Evolutionary conservation across 345 rosid species (phyloP).

Genomic region (Barbarea vulgaris): DNA sequence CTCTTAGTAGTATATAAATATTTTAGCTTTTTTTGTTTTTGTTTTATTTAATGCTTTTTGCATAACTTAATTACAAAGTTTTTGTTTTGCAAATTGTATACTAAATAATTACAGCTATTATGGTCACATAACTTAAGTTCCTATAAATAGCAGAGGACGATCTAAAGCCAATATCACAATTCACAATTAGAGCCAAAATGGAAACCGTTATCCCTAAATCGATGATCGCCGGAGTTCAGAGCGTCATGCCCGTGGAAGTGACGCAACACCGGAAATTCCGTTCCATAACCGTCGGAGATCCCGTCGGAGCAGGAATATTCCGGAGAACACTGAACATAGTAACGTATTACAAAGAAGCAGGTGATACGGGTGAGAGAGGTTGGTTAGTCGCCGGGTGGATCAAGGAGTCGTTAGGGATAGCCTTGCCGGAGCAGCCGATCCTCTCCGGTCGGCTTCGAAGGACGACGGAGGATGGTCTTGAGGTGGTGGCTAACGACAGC

Average conservation of each 20-base stretch:
- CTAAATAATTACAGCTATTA: not conserved
- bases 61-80: not conserved
- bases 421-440: slow-evolving; percentile 59
- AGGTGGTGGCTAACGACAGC: slow-evolving; percentile 72
- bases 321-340: slow-evolving; percentile 53
- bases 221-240: slow-evolving; percentile 56
- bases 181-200: slow-evolving; percentile 27
- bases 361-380: slow-evolving; percentile 52
- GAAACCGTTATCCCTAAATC: slow-evolving; percentile 38
- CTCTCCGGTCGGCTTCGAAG: slow-evolving; percentile 61
- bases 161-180: slow-evolving; percentile 6
- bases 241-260: slow-evolving; percentile 47
- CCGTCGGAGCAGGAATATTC: slow-evolving; percentile 47
- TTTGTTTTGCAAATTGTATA: not conserved
- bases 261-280: slow-evolving; percentile 60
- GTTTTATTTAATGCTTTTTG: not conserved
- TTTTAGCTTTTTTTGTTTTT: too few species aligned
- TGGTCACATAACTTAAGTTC: not conserved
- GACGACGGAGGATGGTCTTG: slow-evolving; percentile 46
- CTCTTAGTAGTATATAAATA: not conserved
- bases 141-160: slow-evolving; percentile 16
- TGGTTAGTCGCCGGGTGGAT: slow-evolving; percentile 74
- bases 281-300: slow-evolving; percentile 41
- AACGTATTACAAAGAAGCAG: slow-evolving; percentile 46
- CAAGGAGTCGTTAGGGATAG: slow-evolving; percentile 68